Base-by-base conservation (phyloP, 257 asterid species). In the Mitragyna speciosa region DNA sequence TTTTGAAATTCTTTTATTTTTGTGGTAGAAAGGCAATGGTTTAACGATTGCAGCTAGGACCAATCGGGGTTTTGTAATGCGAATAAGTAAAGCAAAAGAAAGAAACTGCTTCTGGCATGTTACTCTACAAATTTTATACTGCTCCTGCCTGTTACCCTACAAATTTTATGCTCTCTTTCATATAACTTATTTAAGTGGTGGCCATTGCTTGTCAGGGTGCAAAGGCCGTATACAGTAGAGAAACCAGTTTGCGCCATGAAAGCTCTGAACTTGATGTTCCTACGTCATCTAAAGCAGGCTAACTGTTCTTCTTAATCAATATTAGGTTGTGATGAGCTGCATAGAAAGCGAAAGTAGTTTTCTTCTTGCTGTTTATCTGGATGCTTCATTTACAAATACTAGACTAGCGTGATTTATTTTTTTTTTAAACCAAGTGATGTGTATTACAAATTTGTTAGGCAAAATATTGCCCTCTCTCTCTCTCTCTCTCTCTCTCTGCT, bases 181-280 rank as follows among this genome's bases (percentile, higher is more conserved):
- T 26, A 9, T 49, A 4, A 15, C 16, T 47, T 26, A 36, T 47
- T n/a, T 19, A 73, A 77, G 24, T 33, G 3, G 8, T 72, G 51
- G 71, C 63, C 15, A 5, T 76, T 83, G 79, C 67, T 82, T 84
- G 70, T 49, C 85, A 93, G 95, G 94, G 94, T 73, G 92, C 89
- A 19, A 88, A 89, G 80, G 58, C 84, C 52, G 71, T 72, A 49
- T 86, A 87, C 51, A 76, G 58, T 24, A 83, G 91, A 72, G 88
- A 87, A 19, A 84, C 86, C 81, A 83, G 91, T 76, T 75, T 82
- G 80, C 88, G 90, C 45, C 82, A 63, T 70, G 93, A 89, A 83
- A 70, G 54, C 76, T 64, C 76, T 31, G 78, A 78, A n/a, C 64
- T 78, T 39, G 77, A 66, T 52, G 76, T 64, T 49, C 79, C 69